Conservation (phyloP, 768 basidiomycete genomes). For the Fistulinella prunicolor region DNA sequence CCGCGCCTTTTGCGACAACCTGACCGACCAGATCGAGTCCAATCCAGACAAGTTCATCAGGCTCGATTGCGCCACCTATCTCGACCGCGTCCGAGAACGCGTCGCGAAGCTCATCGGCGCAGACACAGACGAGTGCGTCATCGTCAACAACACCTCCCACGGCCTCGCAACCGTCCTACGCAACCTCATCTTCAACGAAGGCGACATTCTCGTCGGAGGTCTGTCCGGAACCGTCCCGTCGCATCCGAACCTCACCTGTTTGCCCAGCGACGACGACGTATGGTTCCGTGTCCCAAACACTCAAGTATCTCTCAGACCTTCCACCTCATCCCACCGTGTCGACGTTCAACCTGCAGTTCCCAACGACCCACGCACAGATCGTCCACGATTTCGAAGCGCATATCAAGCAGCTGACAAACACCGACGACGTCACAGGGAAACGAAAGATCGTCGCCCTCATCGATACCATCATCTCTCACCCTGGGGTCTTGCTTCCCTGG, state of each 20-base stretch:
- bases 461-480: constrained; percentile 62
- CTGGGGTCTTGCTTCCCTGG: constrained; percentile 69
- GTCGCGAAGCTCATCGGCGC: constrained; percentile 51
- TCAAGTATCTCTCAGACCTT: constrained; percentile 53
- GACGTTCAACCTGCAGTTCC: constrained; percentile 52
- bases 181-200: constrained; percentile 53
- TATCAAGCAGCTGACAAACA: constrained; percentile 30
- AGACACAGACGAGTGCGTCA: constrained; percentile 55
- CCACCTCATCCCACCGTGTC: constrained; percentile 51
- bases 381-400: constrained; percentile 45
- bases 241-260: not conserved
- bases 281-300: constrained; percentile 47
- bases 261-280: constrained; percentile 57
- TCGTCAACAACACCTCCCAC: constrained; percentile 34
- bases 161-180: constrained; percentile 60
- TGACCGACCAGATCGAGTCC: constrained; percentile 43
- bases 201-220: constrained; percentile 59
- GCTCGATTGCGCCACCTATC: constrained; percentile 32
- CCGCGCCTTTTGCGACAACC: constrained; percentile 39
- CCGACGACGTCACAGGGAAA: constrained; percentile 22
- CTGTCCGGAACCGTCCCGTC: not conserved
- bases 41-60: constrained; percentile 58
- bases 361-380: constrained; percentile 54
- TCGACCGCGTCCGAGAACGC: constrained; percentile 41
- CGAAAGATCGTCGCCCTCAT: constrained; percentile 63